Conservation (phyloP, 73 alveolate species). For the Uronychia binucleata region DNA sequence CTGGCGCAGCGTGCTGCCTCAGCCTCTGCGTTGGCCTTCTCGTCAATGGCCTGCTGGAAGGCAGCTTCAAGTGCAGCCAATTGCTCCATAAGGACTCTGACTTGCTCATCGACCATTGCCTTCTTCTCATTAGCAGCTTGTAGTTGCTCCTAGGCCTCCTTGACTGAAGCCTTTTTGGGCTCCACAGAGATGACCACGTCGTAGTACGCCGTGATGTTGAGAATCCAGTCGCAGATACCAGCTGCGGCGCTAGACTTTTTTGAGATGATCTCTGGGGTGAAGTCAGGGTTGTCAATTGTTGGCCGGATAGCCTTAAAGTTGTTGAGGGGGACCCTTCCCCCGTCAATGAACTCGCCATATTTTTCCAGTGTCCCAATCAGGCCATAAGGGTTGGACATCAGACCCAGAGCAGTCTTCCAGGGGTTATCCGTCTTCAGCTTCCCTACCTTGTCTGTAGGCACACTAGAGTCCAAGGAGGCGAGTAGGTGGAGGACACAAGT, state of each 20-base stretch:
- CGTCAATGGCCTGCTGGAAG: slow-evolving; percentile 98
- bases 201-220: slow-evolving; percentile 93
- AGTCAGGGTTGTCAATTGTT: slow-evolving; percentile 64
- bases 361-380: slow-evolving; percentile 59
- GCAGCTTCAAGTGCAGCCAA: slow-evolving; percentile 91
- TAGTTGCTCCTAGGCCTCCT: slow-evolving; percentile 89
- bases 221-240: slow-evolving; percentile 94
- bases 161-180: slow-evolving; percentile 98
- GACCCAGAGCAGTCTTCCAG: slow-evolving; percentile 83
- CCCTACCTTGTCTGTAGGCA: slow-evolving; percentile 76
- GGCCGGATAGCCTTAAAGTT: slow-evolving; percentile 81
- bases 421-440: slow-evolving; percentile 62
- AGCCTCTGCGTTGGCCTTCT: slow-evolving; percentile 97
- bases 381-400: slow-evolving; percentile 86
- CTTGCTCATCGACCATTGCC: slow-evolving; percentile 90
- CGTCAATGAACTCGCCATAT: slow-evolving; percentile 81
- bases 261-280: slow-evolving; percentile 78
- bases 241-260: slow-evolving; percentile 83
- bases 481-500: slow-evolving; percentile 74
- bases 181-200: slow-evolving; percentile 98
- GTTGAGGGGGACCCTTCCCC: slow-evolving; percentile 66
- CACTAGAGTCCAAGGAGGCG: slow-evolving; percentile 56
- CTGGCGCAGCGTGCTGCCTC: slow-evolving; percentile 97
- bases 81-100: slow-evolving; percentile 83
- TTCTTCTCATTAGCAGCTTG: slow-evolving; percentile 96